phyloP scores from a whole-genome alignment of 306 rosid species.

The Glycine latifolia region DNA sequence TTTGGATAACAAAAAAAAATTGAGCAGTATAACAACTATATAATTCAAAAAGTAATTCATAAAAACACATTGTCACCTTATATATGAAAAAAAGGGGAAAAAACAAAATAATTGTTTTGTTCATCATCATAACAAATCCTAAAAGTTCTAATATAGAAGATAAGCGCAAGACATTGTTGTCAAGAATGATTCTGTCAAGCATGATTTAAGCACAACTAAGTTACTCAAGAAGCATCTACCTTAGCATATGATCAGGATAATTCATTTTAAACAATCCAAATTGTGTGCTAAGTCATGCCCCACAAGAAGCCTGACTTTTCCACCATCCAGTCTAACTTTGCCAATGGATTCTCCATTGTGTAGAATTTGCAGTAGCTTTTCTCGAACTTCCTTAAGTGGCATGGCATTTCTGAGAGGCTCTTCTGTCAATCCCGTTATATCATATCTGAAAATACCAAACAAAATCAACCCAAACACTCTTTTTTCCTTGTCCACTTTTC shows the following conservation, averaged over 20 bases:
- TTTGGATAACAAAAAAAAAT: neutral
- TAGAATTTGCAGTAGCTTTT: conserved; percentile 68
- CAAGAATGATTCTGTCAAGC: conserved; percentile 5
- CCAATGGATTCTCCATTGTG: conserved; percentile 70
- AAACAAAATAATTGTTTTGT: conserved; percentile 2
- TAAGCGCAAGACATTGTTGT: neutral
- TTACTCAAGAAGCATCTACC: conserved; percentile 58
- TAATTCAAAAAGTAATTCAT: neutral
- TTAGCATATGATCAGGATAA: conserved; percentile 75
- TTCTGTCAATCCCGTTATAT: conserved; percentile 76
- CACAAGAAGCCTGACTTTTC: conserved; percentile 83
- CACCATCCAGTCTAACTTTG: conserved; percentile 67
- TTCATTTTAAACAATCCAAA: conserved; percentile 72
- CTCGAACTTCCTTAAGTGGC: conserved; percentile 72
- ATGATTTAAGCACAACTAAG: conserved; percentile 24
- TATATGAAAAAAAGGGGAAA: neutral
- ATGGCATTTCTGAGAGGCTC: conserved; percentile 75
- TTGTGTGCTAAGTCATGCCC: conserved; percentile 82
- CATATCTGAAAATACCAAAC: conserved; percentile 63
- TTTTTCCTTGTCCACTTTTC: neutral
- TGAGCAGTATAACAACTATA: neutral
- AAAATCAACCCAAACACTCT: conserved; percentile 32
- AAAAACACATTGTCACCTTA: conserved; percentile 2
- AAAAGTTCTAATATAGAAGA: neutral
- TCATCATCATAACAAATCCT: conserved; percentile 25